phyloP scores from a whole-genome alignment of 176 grass and related monocot genomes.

The Calamus simplicifolius region DNA sequence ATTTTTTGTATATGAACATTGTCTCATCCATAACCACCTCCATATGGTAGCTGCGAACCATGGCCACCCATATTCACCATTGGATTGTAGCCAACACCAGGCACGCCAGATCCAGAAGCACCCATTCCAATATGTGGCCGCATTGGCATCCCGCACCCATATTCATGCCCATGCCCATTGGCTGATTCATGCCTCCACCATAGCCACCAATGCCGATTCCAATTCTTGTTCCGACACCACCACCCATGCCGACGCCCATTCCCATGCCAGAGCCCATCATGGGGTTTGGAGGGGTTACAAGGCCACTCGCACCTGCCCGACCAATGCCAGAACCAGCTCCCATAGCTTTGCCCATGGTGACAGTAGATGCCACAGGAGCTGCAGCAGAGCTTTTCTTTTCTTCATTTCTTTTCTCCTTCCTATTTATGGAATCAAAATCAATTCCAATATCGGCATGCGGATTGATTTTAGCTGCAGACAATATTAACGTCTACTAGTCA shows the following conservation, averaged over 20 bases:
- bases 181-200: conserved; percentile 1
- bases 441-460: conserved; percentile 93
- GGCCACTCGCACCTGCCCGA: conserved; percentile 36
- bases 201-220: conserved; percentile 30
- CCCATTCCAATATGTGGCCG: conserved; percentile 52
- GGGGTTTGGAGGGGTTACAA: conserved; percentile 44
- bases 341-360: conserved; percentile 95
- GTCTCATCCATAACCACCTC: conserved; percentile 72
- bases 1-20: neutral
- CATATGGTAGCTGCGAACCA: conserved; percentile 64
- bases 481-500: neutral
- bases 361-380: conserved; percentile 51
- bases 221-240: conserved; percentile 5
- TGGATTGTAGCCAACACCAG: conserved; percentile 64
- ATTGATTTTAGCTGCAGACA: conserved; percentile 68
- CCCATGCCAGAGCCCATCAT: conserved; percentile 40
- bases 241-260: conserved; percentile 30
- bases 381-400: conserved; percentile 68
- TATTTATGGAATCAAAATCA: conserved; percentile 96
- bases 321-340: conserved; percentile 77
- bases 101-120: conserved; percentile 39
- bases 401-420: conserved; percentile 75
- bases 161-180: conserved; percentile 9
- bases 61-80: conserved; percentile 52
- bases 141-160: conserved; percentile 56